A percentile compares a stretch with the other conserved stretches of the same genome.
These are phyloP conservation scores for Gossypium rotundifolium DNA, from an alignment of 345 rosid species.

Conservation along the genomic window DNA sequence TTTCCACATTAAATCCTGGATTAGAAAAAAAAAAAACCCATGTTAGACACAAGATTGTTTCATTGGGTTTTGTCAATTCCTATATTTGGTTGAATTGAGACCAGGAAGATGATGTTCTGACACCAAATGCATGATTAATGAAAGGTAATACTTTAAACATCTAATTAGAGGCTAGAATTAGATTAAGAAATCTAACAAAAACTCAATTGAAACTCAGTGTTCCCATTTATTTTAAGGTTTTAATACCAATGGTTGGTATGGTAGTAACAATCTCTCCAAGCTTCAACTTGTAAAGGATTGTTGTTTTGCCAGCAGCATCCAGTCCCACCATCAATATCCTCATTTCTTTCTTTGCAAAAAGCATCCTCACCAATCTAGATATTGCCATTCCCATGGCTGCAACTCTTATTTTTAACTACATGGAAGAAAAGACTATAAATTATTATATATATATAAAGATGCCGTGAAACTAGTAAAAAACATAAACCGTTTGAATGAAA, in stretches of 20 bases:
- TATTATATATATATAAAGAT: neutral
- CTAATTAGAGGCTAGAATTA: neutral
- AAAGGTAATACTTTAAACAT: neutral
- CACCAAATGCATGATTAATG: neutral
- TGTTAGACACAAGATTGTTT: neutral
- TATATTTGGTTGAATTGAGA: neutral
- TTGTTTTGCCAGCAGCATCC: conserved; percentile 75
- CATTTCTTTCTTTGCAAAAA: conserved; percentile 64
- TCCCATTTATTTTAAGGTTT: neutral
- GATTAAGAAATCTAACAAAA: neutral
- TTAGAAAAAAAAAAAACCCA: neutral
- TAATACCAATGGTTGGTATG: conserved; percentile 69
- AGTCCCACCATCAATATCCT: conserved; percentile 76
- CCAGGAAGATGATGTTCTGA: neutral
- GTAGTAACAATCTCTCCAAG: conserved; percentile 71
- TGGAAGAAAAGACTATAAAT: neutral
- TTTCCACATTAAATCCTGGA: conserved; percentile 61
- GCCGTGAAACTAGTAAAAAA: neutral
- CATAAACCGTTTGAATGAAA: neutral
- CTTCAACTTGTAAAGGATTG: conserved; percentile 70
- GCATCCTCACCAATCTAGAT: conserved; percentile 38
- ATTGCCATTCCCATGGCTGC: conserved; percentile 44
- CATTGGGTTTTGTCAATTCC: neutral
- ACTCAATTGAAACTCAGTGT: neutral
- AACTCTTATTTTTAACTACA: neutral